Base-by-base conservation (phyloP, 2,329 filamentous ascomycete genomes). In the Dactylellina haptotyla region DNA sequence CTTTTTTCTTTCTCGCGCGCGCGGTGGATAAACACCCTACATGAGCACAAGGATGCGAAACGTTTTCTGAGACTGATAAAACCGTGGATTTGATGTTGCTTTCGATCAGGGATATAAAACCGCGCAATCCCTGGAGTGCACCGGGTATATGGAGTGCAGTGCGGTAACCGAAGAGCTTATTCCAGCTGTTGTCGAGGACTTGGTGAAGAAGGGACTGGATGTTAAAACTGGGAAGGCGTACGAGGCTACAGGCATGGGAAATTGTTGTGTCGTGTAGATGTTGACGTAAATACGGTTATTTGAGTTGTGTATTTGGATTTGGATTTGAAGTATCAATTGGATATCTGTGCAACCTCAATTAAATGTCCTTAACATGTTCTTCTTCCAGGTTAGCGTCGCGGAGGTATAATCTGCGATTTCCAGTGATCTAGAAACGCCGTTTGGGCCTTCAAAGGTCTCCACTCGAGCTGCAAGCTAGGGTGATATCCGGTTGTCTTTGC, bases 151-250 rank as follows among this genome's bases (percentile, higher is more conserved):
- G 56, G 65, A 70, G 28, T 70, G 65, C 32, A 56, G 56, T 23
- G 65, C 65, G 20, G 48, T 53, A 50, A 70, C 65, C 37, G 65
- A 63, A 25, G 65, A 70, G 50, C 58, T 70, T 62, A 62, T 70
- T 50, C 65, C 65, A 30, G 56, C 41, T n/a, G 65, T 70, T 16
- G 65, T 70, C 16, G 65, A 70, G 34, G 65, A 70, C 51, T 26
- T 70, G 30, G 65, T 70, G 30, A 70, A 70, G 56, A 70, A 70
- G 28, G 65, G 65, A 0, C 25, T 70, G 18, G 65, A 70, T 41
- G 56, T 41, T 26, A 70, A 70, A 43, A 54, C 43, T 30, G 65
- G 65, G 23, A 62, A 62, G 30, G 18, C 50, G 20, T 37, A 70
- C 50, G 25, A 63, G 41, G 56, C 28, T 9, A n/a, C 56, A 1